Conservation (phyloP, 208 protist genomes). For the Leishmania major region DNA sequence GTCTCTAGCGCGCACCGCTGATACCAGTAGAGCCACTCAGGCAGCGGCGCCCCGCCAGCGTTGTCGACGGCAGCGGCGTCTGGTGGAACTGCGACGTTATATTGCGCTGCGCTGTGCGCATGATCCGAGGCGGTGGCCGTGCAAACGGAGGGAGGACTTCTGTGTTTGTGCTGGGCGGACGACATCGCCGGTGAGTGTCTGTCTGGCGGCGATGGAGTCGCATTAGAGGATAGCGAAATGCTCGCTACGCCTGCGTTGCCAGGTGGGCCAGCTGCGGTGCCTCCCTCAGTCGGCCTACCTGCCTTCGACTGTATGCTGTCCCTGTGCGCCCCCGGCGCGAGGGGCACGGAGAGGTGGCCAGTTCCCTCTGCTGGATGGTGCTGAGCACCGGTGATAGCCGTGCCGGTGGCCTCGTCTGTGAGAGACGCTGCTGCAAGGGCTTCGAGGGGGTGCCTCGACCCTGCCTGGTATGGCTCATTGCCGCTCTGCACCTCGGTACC, state of each 20-base stretch:
- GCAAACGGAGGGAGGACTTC: background rate
- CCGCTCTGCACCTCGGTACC: background rate
- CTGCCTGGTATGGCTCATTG: background rate
- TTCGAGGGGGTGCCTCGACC: background rate
- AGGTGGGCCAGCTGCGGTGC: background rate
- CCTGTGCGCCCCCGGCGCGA: background rate
- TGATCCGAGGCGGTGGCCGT: background rate
- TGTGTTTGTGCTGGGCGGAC: background rate
- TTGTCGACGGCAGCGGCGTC: background rate
- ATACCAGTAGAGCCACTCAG: conserved; percentile 29
- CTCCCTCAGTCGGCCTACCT: background rate
- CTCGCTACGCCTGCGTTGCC: background rate
- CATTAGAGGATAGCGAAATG: background rate
- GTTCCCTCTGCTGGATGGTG: background rate
- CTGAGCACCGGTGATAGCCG: background rate
- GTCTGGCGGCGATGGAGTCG: background rate
- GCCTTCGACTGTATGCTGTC: background rate
- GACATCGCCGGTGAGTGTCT: background rate
- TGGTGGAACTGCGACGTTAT: background rate
- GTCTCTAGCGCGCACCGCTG: conserved; percentile 29
- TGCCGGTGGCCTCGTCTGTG: background rate
- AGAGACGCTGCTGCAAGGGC: conserved; percentile 1
- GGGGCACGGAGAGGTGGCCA: background rate
- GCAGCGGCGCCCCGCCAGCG: background rate
- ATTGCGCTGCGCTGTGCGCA: background rate